Base-by-base conservation (phyloP, 768 basidiomycete genomes). In the Pulveroboletus sp. region DNA sequence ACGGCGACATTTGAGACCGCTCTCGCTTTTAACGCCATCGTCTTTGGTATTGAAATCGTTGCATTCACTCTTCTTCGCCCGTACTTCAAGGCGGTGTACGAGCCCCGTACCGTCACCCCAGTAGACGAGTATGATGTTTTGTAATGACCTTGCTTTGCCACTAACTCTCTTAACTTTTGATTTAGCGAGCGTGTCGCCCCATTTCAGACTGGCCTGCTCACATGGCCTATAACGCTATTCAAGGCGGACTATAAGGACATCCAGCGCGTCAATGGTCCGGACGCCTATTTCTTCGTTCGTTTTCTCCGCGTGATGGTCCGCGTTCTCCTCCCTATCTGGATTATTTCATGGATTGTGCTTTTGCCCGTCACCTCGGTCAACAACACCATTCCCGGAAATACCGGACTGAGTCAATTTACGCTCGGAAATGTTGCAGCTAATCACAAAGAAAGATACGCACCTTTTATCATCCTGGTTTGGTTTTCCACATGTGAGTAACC, bases 281-380 rank as follows among this genome's bases (percentile, higher is more conserved):
- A 98, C 64, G 89, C 93, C 14, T 99, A 95, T 71, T 85, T 94
- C 63, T 99, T 89, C 59, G 85, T 96, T 38, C 86, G 92, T 45
- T 97, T 89, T 67, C 74, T 90, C 24, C 81, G 85, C 42, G 83
- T 97, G 76, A 87, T 96, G 81, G 65, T 82, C 43, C 79, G 83
- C 56, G 71, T 93, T 22, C 77, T 97, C 64, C 59, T 94, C 6
- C 94, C 96, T 20, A 90, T 96, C 61, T 99, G 92, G 94, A 54
- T 92, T 42, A 24, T 97, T 30, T 89, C 91, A 2, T 97, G 95
- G 94, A 63, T 71, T 43, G 74, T 96, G 49, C 79, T 98, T 27
- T 70, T 98, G 1, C 95, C 95, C 19, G 68, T 88, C 58, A 80
- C 84, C 6, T 69, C 78, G 22, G 80, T 80, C 43, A 71, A 75